phyloP scores from a whole-genome alignment of 306 rosid species.

The Ormosia emarginata region DNA sequence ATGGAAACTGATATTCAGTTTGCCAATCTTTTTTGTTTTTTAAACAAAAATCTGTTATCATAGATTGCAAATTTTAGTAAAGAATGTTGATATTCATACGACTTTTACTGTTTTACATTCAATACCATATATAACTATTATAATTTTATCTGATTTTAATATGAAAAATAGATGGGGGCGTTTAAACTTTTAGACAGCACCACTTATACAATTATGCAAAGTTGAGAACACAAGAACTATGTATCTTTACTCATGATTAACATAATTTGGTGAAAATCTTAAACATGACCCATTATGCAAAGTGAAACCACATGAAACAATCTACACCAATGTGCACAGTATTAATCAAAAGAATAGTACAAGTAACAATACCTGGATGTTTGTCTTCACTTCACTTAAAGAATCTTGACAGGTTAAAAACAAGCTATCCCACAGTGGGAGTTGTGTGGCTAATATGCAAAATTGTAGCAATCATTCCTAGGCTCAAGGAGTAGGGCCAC shows the following conservation, averaged over 20 bases:
- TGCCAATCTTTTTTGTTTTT: neutral
- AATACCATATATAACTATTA: neutral
- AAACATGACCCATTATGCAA: neutral
- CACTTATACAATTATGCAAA: neutral
- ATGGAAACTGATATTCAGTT: neutral
- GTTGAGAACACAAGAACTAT: neutral
- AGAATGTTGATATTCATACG: neutral
- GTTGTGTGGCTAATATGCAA: slow-evolving; percentile 30
- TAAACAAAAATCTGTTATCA: no score
- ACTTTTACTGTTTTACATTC: neutral
- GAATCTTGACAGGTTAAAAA: neutral
- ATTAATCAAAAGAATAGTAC: neutral
- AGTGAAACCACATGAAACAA: neutral
- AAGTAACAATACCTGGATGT: slow-evolving; percentile 4
- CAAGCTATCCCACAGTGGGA: neutral
- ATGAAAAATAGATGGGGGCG: neutral
- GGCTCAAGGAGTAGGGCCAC: slow-evolving; percentile 27
- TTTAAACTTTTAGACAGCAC: neutral
- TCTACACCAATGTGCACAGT: neutral
- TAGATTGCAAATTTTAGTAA: neutral
- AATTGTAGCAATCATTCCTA: slow-evolving; percentile 20
- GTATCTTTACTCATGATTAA: neutral
- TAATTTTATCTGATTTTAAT: neutral
- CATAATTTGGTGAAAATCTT: no score
- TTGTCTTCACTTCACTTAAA: neutral